Percentiles rank a stretch among this genome's conserved stretches.
Evolutionary conservation across 441 rosid species (phyloP).

Genomic region (Erodium texanum): DNA sequence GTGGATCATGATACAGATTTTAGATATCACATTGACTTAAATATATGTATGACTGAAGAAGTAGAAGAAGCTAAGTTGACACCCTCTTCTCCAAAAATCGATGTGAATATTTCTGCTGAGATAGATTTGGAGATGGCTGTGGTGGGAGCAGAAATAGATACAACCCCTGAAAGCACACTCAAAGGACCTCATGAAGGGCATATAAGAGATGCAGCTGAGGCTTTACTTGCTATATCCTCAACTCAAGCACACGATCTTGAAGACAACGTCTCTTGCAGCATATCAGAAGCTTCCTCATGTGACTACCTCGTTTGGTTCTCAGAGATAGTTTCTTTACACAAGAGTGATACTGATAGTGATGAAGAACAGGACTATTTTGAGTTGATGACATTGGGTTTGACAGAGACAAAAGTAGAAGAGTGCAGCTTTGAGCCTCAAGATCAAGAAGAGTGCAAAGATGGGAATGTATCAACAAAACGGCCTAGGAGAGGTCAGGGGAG

Average conservation of each 20-base stretch:
- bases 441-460: neutral
- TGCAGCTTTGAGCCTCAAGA: neutral
- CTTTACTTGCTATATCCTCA: neutral
- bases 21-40: conserved; percentile 5
- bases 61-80: neutral
- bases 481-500: neutral
- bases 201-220: conserved; percentile 1
- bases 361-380: neutral
- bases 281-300: neutral
- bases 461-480: neutral
- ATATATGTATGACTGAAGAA: conserved; percentile 1
- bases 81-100: conserved; percentile 4
- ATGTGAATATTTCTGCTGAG: conserved; percentile 6
- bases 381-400: neutral
- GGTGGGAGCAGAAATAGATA: neutral
- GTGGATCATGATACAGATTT: neutral
- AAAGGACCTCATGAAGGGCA: neutral
- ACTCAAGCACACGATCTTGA: neutral
- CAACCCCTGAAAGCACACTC: neutral
- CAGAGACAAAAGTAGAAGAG: conserved; percentile 1
- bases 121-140: conserved; percentile 4
- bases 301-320: neutral
- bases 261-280: neutral
- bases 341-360: neutral
- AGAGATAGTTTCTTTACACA: neutral